Base-by-base conservation (phyloP, 805 yeast species). In the Yamadazyma takamatsuzukensis region DNA sequence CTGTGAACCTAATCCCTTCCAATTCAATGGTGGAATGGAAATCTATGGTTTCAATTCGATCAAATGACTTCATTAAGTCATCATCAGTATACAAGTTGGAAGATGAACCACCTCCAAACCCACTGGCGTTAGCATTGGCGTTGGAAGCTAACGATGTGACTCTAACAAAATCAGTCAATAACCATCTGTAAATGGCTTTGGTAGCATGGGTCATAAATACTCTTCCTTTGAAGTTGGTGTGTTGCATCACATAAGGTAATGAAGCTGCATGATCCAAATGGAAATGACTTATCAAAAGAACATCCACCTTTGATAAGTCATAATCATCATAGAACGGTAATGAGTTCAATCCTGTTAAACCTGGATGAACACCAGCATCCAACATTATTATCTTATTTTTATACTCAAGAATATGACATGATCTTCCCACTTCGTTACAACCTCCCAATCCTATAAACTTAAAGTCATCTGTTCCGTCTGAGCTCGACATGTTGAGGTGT, bases 171-270 rank as follows among this genome's bases (percentile, higher is more conserved):
- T 93, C 99, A 40, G 88, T 81, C 36, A 93, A 60, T 27, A 93
- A 72, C 97, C 98, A 93, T 44, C 96, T 75, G 57, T 89, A 93
- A 37, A 93, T 93, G 24, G 98, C 97, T 64, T 93, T 93, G 0
- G 98, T 93, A 5, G 99, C 97, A 59, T 93, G 97, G 18, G 99
- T 93, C 99, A 93, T 93, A 56, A 90, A 90, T 4, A 93, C 98
- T 30, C 96, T 74, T 2, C 99, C 99, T 51, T 78, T 81, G 67
- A 93, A 93, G 44, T 74, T 83, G 0, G 99, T 93, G 50, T 88
- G 94, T 49, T 88, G 96, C 97, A 93, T 88, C 27, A 93, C 97
- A 51, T 89, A 93, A 0, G 99, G 99, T 35, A 93, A 69, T 0
- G 97, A 87, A 0, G 97, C 99, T 1, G 97, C 97, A 58, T 93